These are phyloP conservation scores for Ogataea ramenticola DNA, from an alignment of 805 yeast genomes.

Conservation along the genomic window DNA sequence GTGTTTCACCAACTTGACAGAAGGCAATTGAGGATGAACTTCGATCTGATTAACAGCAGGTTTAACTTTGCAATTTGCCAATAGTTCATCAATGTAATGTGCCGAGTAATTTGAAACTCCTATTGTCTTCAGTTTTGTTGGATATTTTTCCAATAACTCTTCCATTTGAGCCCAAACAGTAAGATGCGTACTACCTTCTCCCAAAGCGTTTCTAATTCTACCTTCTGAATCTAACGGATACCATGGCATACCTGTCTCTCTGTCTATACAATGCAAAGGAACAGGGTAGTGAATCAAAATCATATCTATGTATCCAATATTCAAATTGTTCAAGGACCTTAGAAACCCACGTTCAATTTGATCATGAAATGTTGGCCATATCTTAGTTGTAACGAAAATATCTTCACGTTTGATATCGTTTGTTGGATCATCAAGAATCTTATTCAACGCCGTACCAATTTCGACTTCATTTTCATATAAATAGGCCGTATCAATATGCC, in stretches of 20 bases:
- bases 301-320: constrained; percentile 35
- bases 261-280: constrained; percentile 23
- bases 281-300: constrained; percentile 41
- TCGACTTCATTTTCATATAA: constrained; percentile 32
- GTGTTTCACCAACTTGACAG: constrained; percentile 24
- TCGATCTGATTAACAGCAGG: constrained; percentile 42
- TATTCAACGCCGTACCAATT: constrained; percentile 32
- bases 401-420: constrained; percentile 5
- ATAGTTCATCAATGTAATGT: constrained; percentile 20
- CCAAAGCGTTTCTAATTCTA: constrained; percentile 17
- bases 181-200: constrained; percentile 41
- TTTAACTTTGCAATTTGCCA: constrained; percentile 25
- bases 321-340: constrained; percentile 28
- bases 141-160: constrained; percentile 46
- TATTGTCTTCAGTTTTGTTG: constrained; percentile 33
- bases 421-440: constrained; percentile 4
- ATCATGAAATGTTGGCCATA: constrained; percentile 26
- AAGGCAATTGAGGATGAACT: constrained; percentile 35
- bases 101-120: constrained; percentile 37
- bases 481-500: constrained; percentile 36
- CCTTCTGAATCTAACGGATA: constrained; percentile 14
- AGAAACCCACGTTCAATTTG: constrained; percentile 28
- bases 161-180: constrained; percentile 63
- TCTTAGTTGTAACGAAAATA: constrained; percentile 12
- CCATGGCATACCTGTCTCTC: constrained; percentile 12